phyloP scores from a whole-genome alignment of 176 grass and related monocot species.

The Elaeis guineensis region DNA sequence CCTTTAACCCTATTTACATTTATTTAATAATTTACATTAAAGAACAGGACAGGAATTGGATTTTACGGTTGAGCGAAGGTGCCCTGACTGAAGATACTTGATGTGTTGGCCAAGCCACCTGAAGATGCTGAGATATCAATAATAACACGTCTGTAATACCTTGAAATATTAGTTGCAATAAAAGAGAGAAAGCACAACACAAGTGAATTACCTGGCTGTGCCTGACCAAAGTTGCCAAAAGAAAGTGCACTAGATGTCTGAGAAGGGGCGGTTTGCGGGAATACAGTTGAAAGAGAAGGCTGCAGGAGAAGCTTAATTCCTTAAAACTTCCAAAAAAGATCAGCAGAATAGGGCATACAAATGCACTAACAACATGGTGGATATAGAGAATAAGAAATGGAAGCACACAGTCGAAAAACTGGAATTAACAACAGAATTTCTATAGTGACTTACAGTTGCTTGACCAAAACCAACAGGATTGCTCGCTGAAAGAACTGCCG shows the following conservation, averaged over 20 bases:
- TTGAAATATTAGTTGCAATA: no score
- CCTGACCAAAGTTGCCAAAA: slow-evolving; percentile 43
- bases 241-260: slow-evolving; percentile 47
- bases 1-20: no score
- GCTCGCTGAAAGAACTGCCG: slow-evolving; percentile 36
- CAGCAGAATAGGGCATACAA: background rate
- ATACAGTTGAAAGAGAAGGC: slow-evolving; percentile 20
- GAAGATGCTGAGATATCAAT: slow-evolving; percentile 30
- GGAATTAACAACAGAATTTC: no score
- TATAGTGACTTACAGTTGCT: slow-evolving; percentile 24
- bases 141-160: background rate
- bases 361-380: background rate
- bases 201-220: slow-evolving; percentile 38
- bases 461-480: slow-evolving; percentile 16
- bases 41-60: background rate
- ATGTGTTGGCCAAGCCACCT: slow-evolving; percentile 39
- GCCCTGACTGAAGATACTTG: slow-evolving; percentile 38
- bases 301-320: slow-evolving; percentile 15
- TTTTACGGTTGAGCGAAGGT: slow-evolving; percentile 61
- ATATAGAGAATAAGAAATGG: background rate
- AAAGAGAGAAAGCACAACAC: no score
- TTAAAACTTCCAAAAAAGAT: background rate
- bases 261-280: slow-evolving; percentile 36
- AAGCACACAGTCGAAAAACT: no score
- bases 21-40: no score